Percentiles rank a stretch among this genome's conserved stretches.
phyloP scores from a whole-genome alignment of 2,329 filamentous ascomycete genomes.

The Aureobasidium mangrovei region DNA sequence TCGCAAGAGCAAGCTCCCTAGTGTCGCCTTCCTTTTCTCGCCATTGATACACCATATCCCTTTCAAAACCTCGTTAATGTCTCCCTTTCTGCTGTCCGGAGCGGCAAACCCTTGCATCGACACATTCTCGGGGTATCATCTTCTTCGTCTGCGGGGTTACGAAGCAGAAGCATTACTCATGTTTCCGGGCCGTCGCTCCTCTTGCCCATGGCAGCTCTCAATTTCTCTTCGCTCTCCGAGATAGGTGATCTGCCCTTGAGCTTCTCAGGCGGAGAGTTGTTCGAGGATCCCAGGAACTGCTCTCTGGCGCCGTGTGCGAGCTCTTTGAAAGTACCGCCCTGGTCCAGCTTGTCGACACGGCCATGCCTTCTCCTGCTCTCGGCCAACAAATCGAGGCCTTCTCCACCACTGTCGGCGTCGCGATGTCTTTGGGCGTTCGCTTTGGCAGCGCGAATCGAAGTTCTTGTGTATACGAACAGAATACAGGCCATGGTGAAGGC shows the following conservation, averaged over 20 bases:
- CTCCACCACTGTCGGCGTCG: slow-evolving; percentile 47
- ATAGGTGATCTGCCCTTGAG: slow-evolving; percentile 26
- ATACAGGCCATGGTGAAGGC: slow-evolving; percentile 54
- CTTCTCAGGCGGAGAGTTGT: slow-evolving; percentile 30
- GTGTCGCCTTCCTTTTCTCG: too few species aligned
- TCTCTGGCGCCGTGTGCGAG: slow-evolving; percentile 24
- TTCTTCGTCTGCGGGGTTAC: too few species aligned
- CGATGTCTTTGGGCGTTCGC: slow-evolving; percentile 53
- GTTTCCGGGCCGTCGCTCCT: not conserved
- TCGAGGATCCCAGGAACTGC: slow-evolving; percentile 17
- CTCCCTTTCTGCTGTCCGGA: too few species aligned
- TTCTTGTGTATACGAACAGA: slow-evolving; percentile 54
- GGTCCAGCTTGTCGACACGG: slow-evolving; percentile 36
- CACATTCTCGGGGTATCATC: too few species aligned
- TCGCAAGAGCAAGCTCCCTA: too few species aligned
- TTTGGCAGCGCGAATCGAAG: slow-evolving; percentile 57
- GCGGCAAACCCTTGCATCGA: too few species aligned
- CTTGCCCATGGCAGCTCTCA: slow-evolving; percentile 27
- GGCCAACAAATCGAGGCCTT: slow-evolving; percentile 43
- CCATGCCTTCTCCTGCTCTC: slow-evolving; percentile 48
- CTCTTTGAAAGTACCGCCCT: slow-evolving; percentile 26
- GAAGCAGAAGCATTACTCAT: not conserved
- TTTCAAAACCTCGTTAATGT: too few species aligned
- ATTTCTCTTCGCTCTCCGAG: slow-evolving; percentile 31
- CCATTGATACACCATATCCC: too few species aligned